Conservation (phyloP, 1,139 yeast species). For the Candida mesenterica region DNA sequence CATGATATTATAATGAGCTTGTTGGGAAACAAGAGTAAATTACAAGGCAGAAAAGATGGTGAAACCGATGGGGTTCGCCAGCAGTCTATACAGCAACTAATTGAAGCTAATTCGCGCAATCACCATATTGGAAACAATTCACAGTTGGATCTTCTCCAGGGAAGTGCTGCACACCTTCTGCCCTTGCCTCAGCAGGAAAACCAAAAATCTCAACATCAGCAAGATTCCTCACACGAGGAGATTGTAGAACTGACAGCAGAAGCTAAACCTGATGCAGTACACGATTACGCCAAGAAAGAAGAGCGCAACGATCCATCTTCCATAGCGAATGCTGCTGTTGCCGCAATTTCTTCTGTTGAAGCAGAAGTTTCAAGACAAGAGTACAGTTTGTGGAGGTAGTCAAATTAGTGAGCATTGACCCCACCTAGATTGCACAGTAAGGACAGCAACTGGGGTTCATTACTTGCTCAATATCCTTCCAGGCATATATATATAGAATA, state of each 20-base stretch:
- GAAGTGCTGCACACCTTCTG: neutral
- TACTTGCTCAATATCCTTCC: no score
- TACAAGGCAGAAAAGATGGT: no score
- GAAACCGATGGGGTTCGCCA: conserved; percentile 23
- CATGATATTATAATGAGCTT: conserved; percentile 24
- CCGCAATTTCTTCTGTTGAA: conserved; percentile 29
- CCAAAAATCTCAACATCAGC: neutral
- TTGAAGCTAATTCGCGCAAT: no score
- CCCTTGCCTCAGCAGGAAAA: conserved; percentile 3
- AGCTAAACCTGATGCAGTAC: no score
- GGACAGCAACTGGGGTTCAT: no score
- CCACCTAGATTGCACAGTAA: no score
- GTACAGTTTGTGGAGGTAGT: conserved; percentile 35
- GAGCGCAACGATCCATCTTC: conserved; percentile 7
- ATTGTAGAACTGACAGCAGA: conserved; percentile 1
- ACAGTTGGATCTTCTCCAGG: conserved; percentile 2
- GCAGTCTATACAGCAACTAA: conserved; percentile 17
- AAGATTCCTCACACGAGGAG: conserved; percentile 2
- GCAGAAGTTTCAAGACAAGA: conserved; percentile 34
- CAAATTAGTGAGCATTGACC: no score
- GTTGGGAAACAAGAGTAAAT: conserved; percentile 11
- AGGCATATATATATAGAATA: no score
- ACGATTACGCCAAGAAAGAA: conserved; percentile 5
- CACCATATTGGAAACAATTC: no score
- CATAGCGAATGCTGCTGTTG: conserved; percentile 39